Evolutionary conservation across 768 basidiomycete species (phyloP).

Genomic region (Trametes villosa): DNA sequence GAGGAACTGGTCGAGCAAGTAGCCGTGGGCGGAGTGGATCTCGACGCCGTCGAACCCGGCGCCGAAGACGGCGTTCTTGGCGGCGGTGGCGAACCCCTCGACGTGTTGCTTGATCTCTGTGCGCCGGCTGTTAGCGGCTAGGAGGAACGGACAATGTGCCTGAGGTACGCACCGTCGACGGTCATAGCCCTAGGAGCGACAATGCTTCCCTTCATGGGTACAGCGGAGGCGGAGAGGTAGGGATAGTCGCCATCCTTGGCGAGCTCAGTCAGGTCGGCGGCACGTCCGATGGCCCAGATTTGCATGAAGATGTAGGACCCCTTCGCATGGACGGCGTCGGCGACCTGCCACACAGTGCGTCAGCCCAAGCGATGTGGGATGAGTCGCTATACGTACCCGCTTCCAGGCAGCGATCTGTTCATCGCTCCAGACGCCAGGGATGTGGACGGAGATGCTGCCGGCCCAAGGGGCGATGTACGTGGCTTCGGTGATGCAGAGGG

Average conservation of each 20-base stretch:
- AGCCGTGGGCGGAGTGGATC: slow-evolving; percentile 35
- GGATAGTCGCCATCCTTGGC: slow-evolving; percentile 37
- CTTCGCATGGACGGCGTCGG: slow-evolving; percentile 57
- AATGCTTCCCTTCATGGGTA: too few species aligned
- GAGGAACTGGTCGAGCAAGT: slow-evolving; percentile 47
- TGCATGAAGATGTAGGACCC: slow-evolving; percentile 58
- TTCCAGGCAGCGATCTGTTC: slow-evolving; percentile 61
- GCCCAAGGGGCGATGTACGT: slow-evolving; percentile 55
- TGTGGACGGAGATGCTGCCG: slow-evolving; percentile 48
- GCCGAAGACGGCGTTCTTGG: not conserved
- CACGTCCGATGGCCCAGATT: slow-evolving; percentile 58
- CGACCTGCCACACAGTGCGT: slow-evolving; percentile 42
- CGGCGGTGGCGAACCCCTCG: not conserved
- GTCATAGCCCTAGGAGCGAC: too few species aligned
- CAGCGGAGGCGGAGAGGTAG: too few species aligned
- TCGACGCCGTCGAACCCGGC: not conserved
- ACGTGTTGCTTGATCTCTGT: not conserved
- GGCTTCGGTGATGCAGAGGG: slow-evolving; percentile 59
- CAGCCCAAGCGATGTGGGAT: too few species aligned
- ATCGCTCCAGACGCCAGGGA: slow-evolving; percentile 65
- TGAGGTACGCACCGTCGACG: too few species aligned
- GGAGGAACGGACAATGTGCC: too few species aligned
- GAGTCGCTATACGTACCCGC: slow-evolving; percentile 37
- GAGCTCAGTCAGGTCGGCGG: slow-evolving; percentile 40
- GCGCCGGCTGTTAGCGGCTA: not conserved